Conservation (phyloP, 805 yeast genomes). For the Lachancea quebecensis region DNA sequence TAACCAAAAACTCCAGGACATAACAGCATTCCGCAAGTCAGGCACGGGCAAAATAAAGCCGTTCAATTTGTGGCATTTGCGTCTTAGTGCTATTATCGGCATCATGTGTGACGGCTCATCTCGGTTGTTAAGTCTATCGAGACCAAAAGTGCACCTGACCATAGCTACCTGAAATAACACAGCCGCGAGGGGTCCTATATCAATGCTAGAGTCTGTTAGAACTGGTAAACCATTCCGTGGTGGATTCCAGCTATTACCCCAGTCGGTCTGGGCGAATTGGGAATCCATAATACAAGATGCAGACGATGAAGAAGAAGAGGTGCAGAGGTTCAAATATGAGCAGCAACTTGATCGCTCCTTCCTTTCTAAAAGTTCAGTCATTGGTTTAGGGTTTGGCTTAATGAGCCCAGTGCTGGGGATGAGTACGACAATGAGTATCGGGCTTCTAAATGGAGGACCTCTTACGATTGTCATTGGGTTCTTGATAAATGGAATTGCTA, state of each 20-base stretch:
- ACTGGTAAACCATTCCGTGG: constrained; percentile 21
- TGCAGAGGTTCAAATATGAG: constrained; percentile 68
- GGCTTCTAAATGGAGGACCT: constrained; percentile 70
- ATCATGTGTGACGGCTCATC: constrained; percentile 1
- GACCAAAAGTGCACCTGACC: neutral
- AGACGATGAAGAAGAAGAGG: constrained; percentile 47
- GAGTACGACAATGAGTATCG: constrained; percentile 65
- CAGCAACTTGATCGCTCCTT: constrained; percentile 59
- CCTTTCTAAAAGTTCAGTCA: constrained; percentile 59
- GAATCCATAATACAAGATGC: constrained; percentile 31
- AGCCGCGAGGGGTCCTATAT: neutral
- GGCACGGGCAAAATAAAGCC: too few relatives aligned
- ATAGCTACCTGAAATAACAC: neutral
- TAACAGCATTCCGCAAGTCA: too few relatives aligned
- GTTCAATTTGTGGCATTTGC: too few relatives aligned
- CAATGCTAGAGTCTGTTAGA: constrained; percentile 21
- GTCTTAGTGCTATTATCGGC: too few relatives aligned
- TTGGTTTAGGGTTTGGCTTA: constrained; percentile 72
- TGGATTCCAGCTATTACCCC: constrained; percentile 18
- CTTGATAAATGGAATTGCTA: constrained; percentile 55
- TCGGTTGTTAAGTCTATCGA: neutral
- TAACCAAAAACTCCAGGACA: too few relatives aligned
- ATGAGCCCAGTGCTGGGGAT: constrained; percentile 81
- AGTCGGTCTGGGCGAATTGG: constrained; percentile 25
- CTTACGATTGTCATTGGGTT: constrained; percentile 73